Percentiles rank a stretch among this genome's conserved stretches.
Conservation (phyloP, 2,329 filamentous ascomycete species). For the Leptoxyphium fumago region DNA sequence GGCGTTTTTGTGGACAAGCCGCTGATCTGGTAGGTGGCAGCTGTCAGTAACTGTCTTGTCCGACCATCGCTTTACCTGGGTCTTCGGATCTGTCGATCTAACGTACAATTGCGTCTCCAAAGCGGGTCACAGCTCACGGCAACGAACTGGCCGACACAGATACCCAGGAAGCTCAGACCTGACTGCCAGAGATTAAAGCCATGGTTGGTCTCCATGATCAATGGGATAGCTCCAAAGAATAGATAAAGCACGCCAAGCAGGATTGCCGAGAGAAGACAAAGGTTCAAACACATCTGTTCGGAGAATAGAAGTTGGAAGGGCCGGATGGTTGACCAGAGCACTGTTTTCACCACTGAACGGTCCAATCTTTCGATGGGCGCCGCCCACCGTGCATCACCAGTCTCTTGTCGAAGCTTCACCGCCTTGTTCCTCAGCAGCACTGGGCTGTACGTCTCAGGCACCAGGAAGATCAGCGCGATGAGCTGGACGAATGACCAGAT, state of each 20-base stretch:
- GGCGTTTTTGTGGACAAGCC: slow-evolving; percentile 40
- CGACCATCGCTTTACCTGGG: neutral
- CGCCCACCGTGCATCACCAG: slow-evolving; percentile 60
- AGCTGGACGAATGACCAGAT: slow-evolving; percentile 64
- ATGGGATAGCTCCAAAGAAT: slow-evolving; percentile 76
- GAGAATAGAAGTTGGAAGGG: slow-evolving; percentile 66
- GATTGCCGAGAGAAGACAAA: slow-evolving; percentile 72
- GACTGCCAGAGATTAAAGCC: slow-evolving; percentile 65
- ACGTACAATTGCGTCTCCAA: slow-evolving; percentile 43
- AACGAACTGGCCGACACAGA: slow-evolving; percentile 52
- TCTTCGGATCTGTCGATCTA: too few relatives aligned
- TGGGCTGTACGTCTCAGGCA: slow-evolving; percentile 74
- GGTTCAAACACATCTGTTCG: slow-evolving; percentile 63
- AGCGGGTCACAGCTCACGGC: slow-evolving; percentile 50
- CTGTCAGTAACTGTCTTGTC: slow-evolving; percentile 3
- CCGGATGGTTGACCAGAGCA: slow-evolving; percentile 39
- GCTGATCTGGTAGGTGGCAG: slow-evolving; percentile 21
- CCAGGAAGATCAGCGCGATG: slow-evolving; percentile 49
- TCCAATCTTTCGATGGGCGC: slow-evolving; percentile 62
- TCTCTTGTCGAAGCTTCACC: slow-evolving; percentile 51
- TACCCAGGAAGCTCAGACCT: slow-evolving; percentile 63
- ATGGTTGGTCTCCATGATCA: slow-evolving; percentile 63
- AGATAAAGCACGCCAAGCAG: slow-evolving; percentile 80
- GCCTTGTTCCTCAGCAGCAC: slow-evolving; percentile 63
- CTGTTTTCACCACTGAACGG: slow-evolving; percentile 46